Evolutionary conservation across 371 early-diverging fungal species (phyloP), one percentile per base, ranked within the genome.

Genomic region (Mortierella sp.): DNA sequence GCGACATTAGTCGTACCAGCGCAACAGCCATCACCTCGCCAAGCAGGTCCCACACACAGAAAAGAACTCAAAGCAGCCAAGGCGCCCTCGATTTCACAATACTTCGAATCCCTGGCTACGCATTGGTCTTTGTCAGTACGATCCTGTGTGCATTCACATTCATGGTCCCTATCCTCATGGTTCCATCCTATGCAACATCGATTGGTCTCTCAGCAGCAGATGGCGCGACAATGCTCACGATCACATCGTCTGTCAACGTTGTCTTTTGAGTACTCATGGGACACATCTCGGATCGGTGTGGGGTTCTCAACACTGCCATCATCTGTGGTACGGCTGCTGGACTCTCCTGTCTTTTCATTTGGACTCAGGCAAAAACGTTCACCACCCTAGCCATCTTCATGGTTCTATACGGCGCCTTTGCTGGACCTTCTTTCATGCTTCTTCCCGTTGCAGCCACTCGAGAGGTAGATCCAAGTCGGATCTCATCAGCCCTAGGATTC

Each of bases 401-500:
- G n/a, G n/a, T n/a, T n/a, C 17, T 40, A 46, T 28, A 68, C 27
- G 69, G 69, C 0, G 27, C 28, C 29, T 62, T 68, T 47, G 62
- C 57, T 1, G 62, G 60, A 0, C 40, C 62, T 14, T 34, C 47
- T 0, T 52, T 68, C 51, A 51, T 68, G 48, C 25, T 68, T 16
- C 29, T 68, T 29, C 62, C 69, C 0, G 57, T 68, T 3, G 62
- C 69, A 17, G 69, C 62, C 0, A 53, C 69, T 1, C 41, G 39
- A 12, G 57, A 52, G 2, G 69, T 60, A 0, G 17, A n/a, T 12
- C 22, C 27, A 19, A 4, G 8, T 19, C 34, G 29, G 34, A 16
- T 67, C 12, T 41, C 67, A 12, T 67, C 67, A 1, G 54, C 60
- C 17, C 41, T 67, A 9, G 67, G 59, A 43, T 60, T 60, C 44